Evolutionary conservation across 2,329 filamentous ascomycete species (phyloP), one percentile per base, ranked within the genome.

Genomic region (Blumeria hordei): DNA sequence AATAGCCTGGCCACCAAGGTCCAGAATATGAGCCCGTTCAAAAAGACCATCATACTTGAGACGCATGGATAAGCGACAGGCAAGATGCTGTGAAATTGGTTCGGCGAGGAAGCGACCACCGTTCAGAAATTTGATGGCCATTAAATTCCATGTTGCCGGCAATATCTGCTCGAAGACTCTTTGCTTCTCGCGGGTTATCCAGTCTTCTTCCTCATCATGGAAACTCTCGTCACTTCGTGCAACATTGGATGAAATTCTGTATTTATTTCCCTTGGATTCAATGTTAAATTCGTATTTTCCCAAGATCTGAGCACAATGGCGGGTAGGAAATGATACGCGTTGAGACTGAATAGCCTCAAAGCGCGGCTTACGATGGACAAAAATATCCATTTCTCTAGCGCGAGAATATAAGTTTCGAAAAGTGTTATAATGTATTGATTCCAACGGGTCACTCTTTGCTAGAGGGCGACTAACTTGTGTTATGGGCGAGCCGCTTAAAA

Each of bases 311-410:
- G 85, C 83, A 64, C 83, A 76, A 68, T 95, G 88, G 43, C 76
- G 71, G 56, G 82, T 74, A 18, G 76, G 74, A 56, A 88, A 76
- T 47, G 82, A 86, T 55, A 88, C 74, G 41, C 92, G 83, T 63
- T 84, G 79, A 33, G 87, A 78, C 65, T 95, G 90, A 51, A 95
- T 74, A 28, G 87, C 86, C 66, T 96, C 90, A 57, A 90, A 93
- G 52, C 92, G 83, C 28, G 85, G 77, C 56, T 86, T 79, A 44
- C 86, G 83, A 67, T 94, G 85, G 55, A 94, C 76, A 65, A 94
- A 94, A 9, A 82, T 80, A 67, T 96, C 92, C 16, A 74, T 71
- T 54, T 74, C 72, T 56, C 77, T 78, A 12, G 78, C 78, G 35
- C 77, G 77, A 57, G 84, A 75, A 49, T 81, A 71, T 60, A 85